phyloP scores from a whole-genome alignment of 805 yeast species.

The Hanseniaspora pseudoguilliermondii region DNA sequence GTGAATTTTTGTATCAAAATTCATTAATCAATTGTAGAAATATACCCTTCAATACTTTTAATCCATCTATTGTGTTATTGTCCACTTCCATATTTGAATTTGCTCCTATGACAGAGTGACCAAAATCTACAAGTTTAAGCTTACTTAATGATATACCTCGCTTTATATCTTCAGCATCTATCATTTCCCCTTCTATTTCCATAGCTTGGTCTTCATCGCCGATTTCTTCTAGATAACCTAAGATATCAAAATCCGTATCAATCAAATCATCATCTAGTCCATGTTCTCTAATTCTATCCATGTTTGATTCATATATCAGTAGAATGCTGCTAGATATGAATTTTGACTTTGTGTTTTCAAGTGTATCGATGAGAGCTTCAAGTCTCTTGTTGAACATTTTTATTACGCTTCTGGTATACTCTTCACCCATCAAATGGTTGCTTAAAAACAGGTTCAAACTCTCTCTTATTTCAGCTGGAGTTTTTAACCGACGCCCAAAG shows the following conservation, averaged over 20 bases:
- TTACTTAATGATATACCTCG: conserved; percentile 36
- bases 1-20: not conserved
- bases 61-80: not conserved
- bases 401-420: conserved; percentile 30
- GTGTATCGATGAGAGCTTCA: conserved; percentile 51
- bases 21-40: not conserved
- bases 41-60: not conserved
- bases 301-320: conserved; percentile 61
- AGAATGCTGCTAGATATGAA: conserved; percentile 62
- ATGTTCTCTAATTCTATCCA: conserved; percentile 36
- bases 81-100: not conserved
- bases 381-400: conserved; percentile 44
- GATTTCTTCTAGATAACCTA: conserved; percentile 27
- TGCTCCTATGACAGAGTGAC: conserved; percentile 55
- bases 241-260: conserved; percentile 25
- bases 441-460: conserved; percentile 29
- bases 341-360: conserved; percentile 49
- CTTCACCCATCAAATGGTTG: conserved; percentile 25
- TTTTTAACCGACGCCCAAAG: not conserved
- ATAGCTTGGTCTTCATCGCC: conserved; percentile 17
- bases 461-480: not conserved
- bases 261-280: conserved; percentile 32
- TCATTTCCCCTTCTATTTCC: conserved; percentile 20
- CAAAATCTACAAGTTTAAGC: conserved; percentile 73
- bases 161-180: conserved; percentile 19